Evolutionary conservation across 345 rosid species (phyloP).

Genomic region (Hypericum perforatum): DNA sequence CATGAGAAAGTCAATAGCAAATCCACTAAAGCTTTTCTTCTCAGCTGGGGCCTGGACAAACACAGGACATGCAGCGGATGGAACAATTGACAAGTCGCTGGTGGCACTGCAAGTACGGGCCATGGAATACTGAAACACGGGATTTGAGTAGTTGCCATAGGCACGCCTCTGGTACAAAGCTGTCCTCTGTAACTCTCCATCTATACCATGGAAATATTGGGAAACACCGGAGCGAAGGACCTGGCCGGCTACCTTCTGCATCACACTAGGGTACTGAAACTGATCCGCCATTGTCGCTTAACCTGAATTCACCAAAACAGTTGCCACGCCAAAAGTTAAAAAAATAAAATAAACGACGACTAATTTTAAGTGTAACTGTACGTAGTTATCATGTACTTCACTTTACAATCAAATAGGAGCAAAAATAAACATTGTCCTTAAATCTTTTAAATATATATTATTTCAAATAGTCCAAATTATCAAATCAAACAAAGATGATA

Average conservation of each 20-base stretch:
- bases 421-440: too few relatives aligned
- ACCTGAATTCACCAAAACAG: conserved; percentile 25
- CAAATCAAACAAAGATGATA: too few relatives aligned
- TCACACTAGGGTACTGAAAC: conserved; percentile 50
- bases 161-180: conserved; percentile 23
- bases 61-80: conserved; percentile 18
- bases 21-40: conserved; percentile 17
- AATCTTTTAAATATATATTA: too few relatives aligned
- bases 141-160: conserved; percentile 56
- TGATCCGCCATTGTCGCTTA: conserved; percentile 61
- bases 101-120: conserved; percentile 20
- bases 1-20: conserved; percentile 30
- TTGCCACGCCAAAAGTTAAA: too few relatives aligned
- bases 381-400: too few relatives aligned
- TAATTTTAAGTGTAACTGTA: too few relatives aligned
- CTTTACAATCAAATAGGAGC: too few relatives aligned
- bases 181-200: conserved; percentile 42
- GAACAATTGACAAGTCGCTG: conserved; percentile 20
- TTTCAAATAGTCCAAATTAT: too few relatives aligned
- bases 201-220: conserved; percentile 27
- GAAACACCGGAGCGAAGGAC: conserved; percentile 37
- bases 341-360: too few relatives aligned
- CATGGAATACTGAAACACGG: conserved; percentile 43
- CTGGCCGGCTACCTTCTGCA: conserved; percentile 68
- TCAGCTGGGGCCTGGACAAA: conserved; percentile 23